Evolutionary conservation across 345 rosid species (phyloP), one percentile per base, ranked within the genome.

Genomic region (Arabis hirsuta): DNA sequence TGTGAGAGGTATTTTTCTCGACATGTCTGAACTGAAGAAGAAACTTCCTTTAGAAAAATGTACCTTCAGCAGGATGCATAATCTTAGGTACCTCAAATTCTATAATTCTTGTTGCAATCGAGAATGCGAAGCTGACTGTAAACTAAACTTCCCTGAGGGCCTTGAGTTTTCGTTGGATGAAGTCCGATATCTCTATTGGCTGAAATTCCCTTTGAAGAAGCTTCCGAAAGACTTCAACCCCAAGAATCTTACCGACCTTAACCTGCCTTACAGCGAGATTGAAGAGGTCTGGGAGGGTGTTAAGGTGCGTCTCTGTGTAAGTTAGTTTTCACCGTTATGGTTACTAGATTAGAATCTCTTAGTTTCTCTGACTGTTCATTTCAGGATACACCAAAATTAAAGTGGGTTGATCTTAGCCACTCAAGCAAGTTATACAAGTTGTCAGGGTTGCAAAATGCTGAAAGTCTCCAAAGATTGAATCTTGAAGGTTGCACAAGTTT

Each of bases 311-410:
- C 24, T 22, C 8, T 16, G 2, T 61, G 19, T 50, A 55, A 9
- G 4, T 70, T 26, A 8, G 14, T 64, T 68, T 6, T 12, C 48
- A 19, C 7, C 24, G 0, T 11, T 16, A 20, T 3, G 14, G 1
- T 51, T 47, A 36, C 66, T 7, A 2, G 3, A 45, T 38, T 26
- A 34, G 3, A 12, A 1, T 44, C 48, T 41, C 26, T 59, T 27
- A 32, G n/a, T 31, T 43, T 27, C 16, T 42, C 2, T 54, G 4
- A 1, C 0, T 71, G 43, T 24, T 11, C 34, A 41, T 52, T 19
- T 20, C 72, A 81, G 84, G 32, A 52, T 72, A 31, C 65, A 32
- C 73, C 26, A 1, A 81, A 79, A 14, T n/a, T 81, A 43, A 79
- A 46, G 62, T 31, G 57, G 62, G 44, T 83, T 26, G 56, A 68